phyloP scores from a whole-genome alignment of 371 early-diverging fungal species.

The Mucor lusitanicus region DNA sequence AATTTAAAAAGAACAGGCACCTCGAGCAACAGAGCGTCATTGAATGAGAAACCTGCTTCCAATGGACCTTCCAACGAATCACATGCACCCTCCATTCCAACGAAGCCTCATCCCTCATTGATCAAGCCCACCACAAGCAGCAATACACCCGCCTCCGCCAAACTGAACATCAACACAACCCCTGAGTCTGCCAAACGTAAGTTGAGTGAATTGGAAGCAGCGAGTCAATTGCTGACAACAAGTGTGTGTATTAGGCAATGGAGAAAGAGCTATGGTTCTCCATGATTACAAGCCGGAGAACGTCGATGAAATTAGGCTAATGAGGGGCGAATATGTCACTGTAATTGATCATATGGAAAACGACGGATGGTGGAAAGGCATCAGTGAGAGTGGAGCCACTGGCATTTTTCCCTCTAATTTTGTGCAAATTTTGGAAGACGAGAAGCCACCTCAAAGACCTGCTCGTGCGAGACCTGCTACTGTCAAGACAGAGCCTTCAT shows the following conservation, averaged over 20 bases:
- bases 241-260: not conserved
- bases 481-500: constrained; percentile 30
- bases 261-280: constrained; percentile 37
- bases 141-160: not conserved
- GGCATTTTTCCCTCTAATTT: constrained; percentile 66
- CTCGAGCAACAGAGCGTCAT: constrained; percentile 2
- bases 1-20: constrained; percentile 11
- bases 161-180: not conserved
- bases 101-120: constrained; percentile 1
- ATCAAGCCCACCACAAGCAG: not conserved
- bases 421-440: constrained; percentile 55
- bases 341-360: constrained; percentile 54
- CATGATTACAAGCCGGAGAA: constrained; percentile 51
- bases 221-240: not conserved
- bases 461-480: constrained; percentile 45
- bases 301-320: constrained; percentile 58
- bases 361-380: constrained; percentile 67
- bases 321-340: constrained; percentile 52
- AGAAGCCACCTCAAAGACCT: constrained; percentile 36
- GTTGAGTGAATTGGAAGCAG: not conserved
- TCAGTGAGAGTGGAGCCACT: constrained; percentile 49
- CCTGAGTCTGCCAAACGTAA: constrained; percentile 3
- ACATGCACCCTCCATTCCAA: constrained; percentile 6
- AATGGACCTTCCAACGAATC: not conserved
- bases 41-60: constrained; percentile 8